Evolutionary conservation across 805 yeast species (phyloP).

Genomic region (Ogataea ramenticola): DNA sequence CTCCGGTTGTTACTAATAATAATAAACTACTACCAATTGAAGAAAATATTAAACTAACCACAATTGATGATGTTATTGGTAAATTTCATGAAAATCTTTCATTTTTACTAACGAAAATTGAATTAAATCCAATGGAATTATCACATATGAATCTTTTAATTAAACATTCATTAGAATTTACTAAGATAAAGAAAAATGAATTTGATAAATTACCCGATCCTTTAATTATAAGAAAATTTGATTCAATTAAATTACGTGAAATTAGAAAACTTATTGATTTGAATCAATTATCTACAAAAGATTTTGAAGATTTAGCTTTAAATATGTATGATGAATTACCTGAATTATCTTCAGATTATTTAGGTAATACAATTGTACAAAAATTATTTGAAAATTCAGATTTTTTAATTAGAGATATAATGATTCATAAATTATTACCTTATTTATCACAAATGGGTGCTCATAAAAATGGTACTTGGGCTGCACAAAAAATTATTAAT

Average conservation of each 20-base stretch:
- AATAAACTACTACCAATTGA: not conserved
- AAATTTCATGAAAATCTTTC: too few relatives aligned
- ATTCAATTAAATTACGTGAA: constrained; percentile 83
- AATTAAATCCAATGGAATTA: constrained; percentile 38
- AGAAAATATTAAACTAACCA: constrained; percentile 12
- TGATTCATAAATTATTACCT: constrained; percentile 73
- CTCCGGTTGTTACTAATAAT: constrained; percentile 1
- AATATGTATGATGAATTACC: constrained; percentile 87
- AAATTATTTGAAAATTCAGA: constrained; percentile 72
- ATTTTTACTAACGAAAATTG: too few relatives aligned
- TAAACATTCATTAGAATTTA: constrained; percentile 34
- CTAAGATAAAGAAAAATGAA: constrained; percentile 37
- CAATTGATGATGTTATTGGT: constrained; percentile 17
- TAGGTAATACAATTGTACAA: constrained; percentile 95
- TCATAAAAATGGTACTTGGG: constrained; percentile 99
- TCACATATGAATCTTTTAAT: constrained; percentile 39
- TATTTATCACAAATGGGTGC: constrained; percentile 86
- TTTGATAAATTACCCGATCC: constrained; percentile 79
- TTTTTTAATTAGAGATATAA: constrained; percentile 64
- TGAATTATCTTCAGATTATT: constrained; percentile 82
- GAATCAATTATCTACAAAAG: constrained; percentile 44
- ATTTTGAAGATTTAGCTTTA: constrained; percentile 73
- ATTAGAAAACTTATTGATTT: constrained; percentile 67
- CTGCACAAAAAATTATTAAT: constrained; percentile 90
- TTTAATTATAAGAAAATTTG: constrained; percentile 61